These are phyloP conservation scores for Rhypophila decipiens DNA, from an alignment of 495 filamentous ascomycete genomes.

Conservation along the genomic window DNA sequence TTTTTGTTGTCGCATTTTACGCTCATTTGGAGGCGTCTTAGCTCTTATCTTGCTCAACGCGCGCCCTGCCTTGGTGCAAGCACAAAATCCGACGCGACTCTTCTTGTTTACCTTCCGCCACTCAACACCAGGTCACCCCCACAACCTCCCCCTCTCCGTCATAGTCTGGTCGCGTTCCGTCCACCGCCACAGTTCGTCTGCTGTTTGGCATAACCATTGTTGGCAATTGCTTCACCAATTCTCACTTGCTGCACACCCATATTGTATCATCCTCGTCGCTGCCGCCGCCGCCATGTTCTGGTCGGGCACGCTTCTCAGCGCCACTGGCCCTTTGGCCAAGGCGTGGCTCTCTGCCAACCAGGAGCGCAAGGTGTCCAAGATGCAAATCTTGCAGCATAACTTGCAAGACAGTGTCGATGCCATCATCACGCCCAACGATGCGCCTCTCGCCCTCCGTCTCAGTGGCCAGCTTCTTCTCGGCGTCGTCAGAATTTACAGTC, in stretches of 20 bases:
- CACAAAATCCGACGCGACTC: conserved; percentile 37
- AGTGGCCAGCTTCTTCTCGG: conserved; percentile 91
- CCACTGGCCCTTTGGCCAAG: conserved; percentile 93
- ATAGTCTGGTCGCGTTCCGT: conserved; percentile 1
- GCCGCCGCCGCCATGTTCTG: conserved; percentile 76
- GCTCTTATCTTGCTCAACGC: conserved; percentile 2
- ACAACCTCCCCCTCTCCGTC: conserved; percentile 2
- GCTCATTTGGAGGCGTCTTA: too few species aligned
- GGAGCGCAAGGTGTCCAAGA: conserved; percentile 95
- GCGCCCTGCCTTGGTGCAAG: conserved; percentile 22
- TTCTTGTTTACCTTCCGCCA: conserved; percentile 28
- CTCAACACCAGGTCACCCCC: conserved; percentile 3
- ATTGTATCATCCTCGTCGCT: conserved; percentile 27
- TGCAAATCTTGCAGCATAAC: conserved; percentile 85
- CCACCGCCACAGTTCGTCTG: conserved; percentile 8
- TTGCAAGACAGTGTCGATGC: conserved; percentile 88
- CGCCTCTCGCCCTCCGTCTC: conserved; percentile 88
- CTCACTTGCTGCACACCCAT: conserved; percentile 21
- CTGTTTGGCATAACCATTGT: conserved; percentile 6
- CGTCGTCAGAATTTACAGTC: conserved; percentile 93
- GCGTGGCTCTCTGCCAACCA: conserved; percentile 98
- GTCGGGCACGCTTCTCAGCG: conserved; percentile 89
- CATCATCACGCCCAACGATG: conserved; percentile 89
- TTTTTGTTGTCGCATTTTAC: conserved; percentile 9
- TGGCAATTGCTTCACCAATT: conserved; percentile 13